These are phyloP conservation scores for Fomitopsis pinicola DNA, from an alignment of 1,284 basidiomycete genomes.

Conservation along the genomic window DNA sequence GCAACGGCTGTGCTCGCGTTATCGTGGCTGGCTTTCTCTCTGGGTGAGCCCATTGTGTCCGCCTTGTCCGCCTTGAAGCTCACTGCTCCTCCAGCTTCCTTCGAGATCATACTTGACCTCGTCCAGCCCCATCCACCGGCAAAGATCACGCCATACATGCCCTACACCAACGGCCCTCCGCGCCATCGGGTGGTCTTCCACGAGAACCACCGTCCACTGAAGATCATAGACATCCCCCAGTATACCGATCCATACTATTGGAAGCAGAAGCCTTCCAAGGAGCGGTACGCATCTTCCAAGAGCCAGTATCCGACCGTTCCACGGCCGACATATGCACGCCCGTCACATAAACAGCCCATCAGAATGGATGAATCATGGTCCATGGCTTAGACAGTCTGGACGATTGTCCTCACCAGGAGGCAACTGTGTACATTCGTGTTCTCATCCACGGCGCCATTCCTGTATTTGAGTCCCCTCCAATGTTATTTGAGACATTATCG, in stretches of 20 bases:
- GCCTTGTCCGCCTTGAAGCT: not conserved
- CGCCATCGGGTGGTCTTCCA: constrained; percentile 6
- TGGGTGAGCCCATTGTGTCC: not conserved
- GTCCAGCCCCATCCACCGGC: not conserved
- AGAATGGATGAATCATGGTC: constrained; percentile 14
- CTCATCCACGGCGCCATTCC: not conserved
- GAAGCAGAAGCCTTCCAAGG: constrained; percentile 2
- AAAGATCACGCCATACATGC: not conserved
- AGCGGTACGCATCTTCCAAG: not conserved
- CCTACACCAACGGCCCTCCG: not conserved
- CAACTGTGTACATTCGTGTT: not conserved
- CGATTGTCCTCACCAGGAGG: not conserved
- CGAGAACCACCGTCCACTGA: constrained; percentile 11
- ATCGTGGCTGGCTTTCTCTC: not conserved
- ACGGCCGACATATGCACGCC: not conserved
- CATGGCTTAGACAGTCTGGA: constrained; percentile 11
- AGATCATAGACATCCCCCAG: constrained; percentile 16
- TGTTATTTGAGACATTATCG: not conserved
- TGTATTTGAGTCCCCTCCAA: not conserved
- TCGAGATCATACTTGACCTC: not conserved
- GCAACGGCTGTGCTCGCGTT: not conserved
- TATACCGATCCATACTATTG: constrained; percentile 13
- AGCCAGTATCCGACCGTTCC: constrained; percentile 3
- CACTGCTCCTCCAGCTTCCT: not conserved
- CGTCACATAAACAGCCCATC: not conserved